Evolutionary conservation across 108 stramenopile species (phyloP).

Genomic region (Skeletonema tropicum): DNA sequence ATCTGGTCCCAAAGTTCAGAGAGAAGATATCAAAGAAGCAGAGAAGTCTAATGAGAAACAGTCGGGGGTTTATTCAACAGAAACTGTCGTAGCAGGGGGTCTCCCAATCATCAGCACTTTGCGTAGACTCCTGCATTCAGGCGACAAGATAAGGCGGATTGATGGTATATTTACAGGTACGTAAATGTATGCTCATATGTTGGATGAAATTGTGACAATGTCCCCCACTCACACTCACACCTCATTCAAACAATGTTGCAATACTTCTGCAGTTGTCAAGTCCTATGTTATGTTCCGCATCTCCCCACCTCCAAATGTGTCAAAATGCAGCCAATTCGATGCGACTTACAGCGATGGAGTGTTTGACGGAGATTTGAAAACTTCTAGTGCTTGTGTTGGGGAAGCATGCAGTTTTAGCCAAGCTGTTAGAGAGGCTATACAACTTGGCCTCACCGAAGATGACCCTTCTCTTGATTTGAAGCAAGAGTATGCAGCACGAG

Average conservation of each 20-base stretch:
- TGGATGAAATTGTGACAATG: no score
- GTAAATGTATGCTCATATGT: no score
- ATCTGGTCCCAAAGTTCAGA: constrained; percentile 65
- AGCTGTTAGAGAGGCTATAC: constrained; percentile 73
- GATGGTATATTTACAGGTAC: constrained; percentile 75
- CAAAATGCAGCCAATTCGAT: constrained; percentile 54
- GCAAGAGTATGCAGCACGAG: constrained; percentile 67
- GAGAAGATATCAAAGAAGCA: constrained; percentile 63
- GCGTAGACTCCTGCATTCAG: constrained; percentile 63
- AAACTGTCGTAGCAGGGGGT: constrained; percentile 85
- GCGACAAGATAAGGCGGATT: constrained; percentile 73
- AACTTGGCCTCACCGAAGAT: constrained; percentile 64
- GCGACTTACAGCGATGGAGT: constrained; percentile 50
- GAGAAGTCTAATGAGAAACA: constrained; percentile 50
- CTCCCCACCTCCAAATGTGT: constrained; percentile 70
- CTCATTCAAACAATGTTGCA: no score
- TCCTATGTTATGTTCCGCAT: constrained; percentile 84
- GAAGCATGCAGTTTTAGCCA: constrained; percentile 62
- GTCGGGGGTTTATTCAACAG: constrained; percentile 71
- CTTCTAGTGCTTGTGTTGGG: constrained; percentile 10
- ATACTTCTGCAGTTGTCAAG: constrained; percentile 54
- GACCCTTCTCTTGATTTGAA: constrained; percentile 65
- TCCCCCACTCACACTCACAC: no score
- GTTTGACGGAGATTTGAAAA: constrained; percentile 43
- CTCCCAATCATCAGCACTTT: constrained; percentile 80